Conservation (phyloP, 176 grass and related monocot species). For the Canna indica region DNA sequence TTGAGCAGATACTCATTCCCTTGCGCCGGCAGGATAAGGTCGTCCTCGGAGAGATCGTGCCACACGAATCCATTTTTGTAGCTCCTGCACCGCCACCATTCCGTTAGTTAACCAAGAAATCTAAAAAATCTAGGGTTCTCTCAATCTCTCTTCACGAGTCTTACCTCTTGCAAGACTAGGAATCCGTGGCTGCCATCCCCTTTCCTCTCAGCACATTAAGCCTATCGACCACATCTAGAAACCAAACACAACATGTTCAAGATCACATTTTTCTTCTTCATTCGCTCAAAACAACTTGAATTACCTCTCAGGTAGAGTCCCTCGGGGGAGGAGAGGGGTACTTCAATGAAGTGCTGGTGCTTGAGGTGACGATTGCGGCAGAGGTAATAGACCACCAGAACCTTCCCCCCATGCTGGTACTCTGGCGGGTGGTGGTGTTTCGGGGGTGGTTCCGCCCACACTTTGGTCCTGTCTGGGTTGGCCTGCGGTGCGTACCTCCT, state of each 20-base stretch:
- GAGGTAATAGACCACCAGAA: slow-evolving; percentile 92
- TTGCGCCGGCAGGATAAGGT: slow-evolving; percentile 17
- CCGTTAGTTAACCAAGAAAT: neutral
- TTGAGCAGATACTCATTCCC: slow-evolving; percentile 28
- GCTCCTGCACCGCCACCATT: slow-evolving; percentile 5
- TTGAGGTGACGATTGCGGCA: slow-evolving; percentile 75
- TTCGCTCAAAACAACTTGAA: neutral
- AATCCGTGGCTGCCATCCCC: slow-evolving; percentile 78
- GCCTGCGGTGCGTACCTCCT: slow-evolving; percentile 25
- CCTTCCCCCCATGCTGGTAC: slow-evolving; percentile 35
- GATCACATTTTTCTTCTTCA: neutral
- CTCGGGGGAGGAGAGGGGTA: slow-evolving; percentile 60
- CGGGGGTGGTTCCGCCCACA: slow-evolving; percentile 66
- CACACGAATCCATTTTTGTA: slow-evolving; percentile 30
- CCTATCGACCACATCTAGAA: slow-evolving; percentile 74
- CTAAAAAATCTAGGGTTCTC: neutral
- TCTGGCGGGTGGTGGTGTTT: slow-evolving; percentile 43
- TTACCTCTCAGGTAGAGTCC: slow-evolving; percentile 90
- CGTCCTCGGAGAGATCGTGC: slow-evolving; percentile 27
- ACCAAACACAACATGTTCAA: neutral
- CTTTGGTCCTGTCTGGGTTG: slow-evolving; percentile 66
- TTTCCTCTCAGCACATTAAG: slow-evolving; percentile 85
- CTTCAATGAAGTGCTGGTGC: slow-evolving; percentile 98
- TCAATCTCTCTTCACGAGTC: neutral
- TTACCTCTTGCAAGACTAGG: slow-evolving; percentile 98